These are phyloP conservation scores for Brassica nigra DNA, from an alignment of 345 rosid species.

Conservation along the genomic window DNA sequence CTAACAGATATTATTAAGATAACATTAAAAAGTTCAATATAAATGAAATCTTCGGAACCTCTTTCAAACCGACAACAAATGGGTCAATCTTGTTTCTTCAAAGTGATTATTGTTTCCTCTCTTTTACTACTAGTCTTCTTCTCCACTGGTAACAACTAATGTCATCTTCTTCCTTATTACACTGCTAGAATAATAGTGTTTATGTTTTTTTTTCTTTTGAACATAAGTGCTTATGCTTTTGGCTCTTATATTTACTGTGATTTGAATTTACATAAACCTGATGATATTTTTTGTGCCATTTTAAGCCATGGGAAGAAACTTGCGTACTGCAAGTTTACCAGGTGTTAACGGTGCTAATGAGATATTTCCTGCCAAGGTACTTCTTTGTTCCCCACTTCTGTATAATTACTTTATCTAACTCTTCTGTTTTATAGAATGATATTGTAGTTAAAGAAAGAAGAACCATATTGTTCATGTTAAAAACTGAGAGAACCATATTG, in stretches of 20 bases:
- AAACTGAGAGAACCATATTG: neutral
- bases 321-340: conserved; percentile 15
- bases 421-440: neutral
- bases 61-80: conserved; percentile 28
- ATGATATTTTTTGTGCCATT: neutral
- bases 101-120: conserved; percentile 32
- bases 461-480: neutral
- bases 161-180: neutral
- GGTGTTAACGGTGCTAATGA: neutral
- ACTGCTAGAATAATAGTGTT: neutral
- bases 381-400: neutral
- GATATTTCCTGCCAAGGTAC: conserved; percentile 27
- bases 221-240: neutral
- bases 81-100: conserved; percentile 31
- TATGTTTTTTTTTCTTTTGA: too few relatives aligned
- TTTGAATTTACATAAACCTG: neutral
- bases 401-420: neutral
- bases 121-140: conserved; percentile 36
- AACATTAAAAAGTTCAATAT: neutral
- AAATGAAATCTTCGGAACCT: conserved; percentile 22
- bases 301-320: conserved; percentile 37
- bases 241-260: neutral
- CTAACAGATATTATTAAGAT: conserved; percentile 7
- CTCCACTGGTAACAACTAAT: conserved; percentile 30
- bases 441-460: neutral